Evolutionary conservation across 495 filamentous ascomycete species (phyloP), one percentile per base, ranked within the genome.

Genomic region (Trichoderma orchidacearum): DNA sequence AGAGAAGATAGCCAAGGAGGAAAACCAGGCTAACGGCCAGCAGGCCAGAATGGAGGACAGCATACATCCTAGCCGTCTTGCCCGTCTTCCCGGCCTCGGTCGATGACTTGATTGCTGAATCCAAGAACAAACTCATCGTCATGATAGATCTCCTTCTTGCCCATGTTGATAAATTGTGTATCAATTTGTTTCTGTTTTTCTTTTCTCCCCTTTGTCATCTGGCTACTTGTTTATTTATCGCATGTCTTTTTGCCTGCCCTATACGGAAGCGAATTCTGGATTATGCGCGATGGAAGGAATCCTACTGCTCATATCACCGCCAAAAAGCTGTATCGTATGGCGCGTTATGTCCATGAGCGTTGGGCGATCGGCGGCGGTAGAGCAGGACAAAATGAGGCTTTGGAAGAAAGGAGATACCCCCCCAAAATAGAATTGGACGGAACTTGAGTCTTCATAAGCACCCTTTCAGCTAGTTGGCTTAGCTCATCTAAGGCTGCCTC

Each of bases 1-100:
- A 62, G 67, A 70, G 45, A 81, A 80, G 56, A 67, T 72, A 58
- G 65, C 67, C 5, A 75, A 77, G 65, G 72, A 80, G 56, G 71
- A 76, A 59, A 73, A 74, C 59, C 72, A 75, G 68, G 53, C 58
- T 53, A 54, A 57, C 38, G 54, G 36, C 13, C 36, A 51, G 27
- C 29, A 38, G 23, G 68, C 65, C 54, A 64, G 63, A 55, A 66
- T 70, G 56, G 68, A 66, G 8, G 70, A 57, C 18, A 61, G 59
- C 55, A 54, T 45, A 35, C 55, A 56, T 53, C 52, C 57, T 57
- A 55, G 45, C 62, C 30, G 63, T 61, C 54, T 56, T 55, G 36
- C 52, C 60, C 28, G 35, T 53, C 54, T 63, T 65, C 58, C 62
- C 69, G 62, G 62, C 67, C 58, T 65, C 64, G 60, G 28, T 25